Evolutionary conservation across 257 asterid species (phyloP), one percentile per base, ranked within the genome.

Genomic region (Jacaranda copaia): DNA sequence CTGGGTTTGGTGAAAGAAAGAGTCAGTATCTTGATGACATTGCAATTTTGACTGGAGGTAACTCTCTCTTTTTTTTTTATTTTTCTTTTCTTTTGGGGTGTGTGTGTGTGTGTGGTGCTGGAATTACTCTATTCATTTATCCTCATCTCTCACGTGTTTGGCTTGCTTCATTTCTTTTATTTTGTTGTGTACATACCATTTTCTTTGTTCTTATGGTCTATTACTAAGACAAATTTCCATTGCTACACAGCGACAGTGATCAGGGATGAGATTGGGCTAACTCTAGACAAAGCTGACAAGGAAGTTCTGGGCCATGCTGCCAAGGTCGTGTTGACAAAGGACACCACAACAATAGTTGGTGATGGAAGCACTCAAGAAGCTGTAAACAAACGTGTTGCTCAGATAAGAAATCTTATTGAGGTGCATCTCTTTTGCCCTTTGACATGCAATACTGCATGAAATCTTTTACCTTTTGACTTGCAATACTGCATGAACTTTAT

Each of bases 1-100:
- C 99, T 80, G 99, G 98, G 6, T 95, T 95, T 81, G 99, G 99
- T 82, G 99, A 93, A 77, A 84, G 99, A 63, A 95, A 95, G 84
- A 90, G 97, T 75, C 97, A 95, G 73, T 95, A 93, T 89, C 99
- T 95, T 76, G 99, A 95, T 76, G 99, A 95, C 81, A 91, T 95
- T 81, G 99, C 99, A 49, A 85, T 83, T 72, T 75, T 95, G 77
- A 93, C 98, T 3, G 99, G 99, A 93, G 99, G 99, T 93, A 82
- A 20, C 25, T 70, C 19, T 14, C n/a, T n/a, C 51, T 20, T 18
- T 72, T 51, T 64, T 57, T 16, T 72, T 63, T 68, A 35, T 42
- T 42, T 42, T 4, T 42, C 3, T 42, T 25, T 25, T 25, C 2
- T 1, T 1, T 25, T 25, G 1, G 32, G 32, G 32, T 25, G 32